Evolutionary conservation across 352 stramenopile species (phyloP).

Genomic region (Globisporangium perplexum): DNA sequence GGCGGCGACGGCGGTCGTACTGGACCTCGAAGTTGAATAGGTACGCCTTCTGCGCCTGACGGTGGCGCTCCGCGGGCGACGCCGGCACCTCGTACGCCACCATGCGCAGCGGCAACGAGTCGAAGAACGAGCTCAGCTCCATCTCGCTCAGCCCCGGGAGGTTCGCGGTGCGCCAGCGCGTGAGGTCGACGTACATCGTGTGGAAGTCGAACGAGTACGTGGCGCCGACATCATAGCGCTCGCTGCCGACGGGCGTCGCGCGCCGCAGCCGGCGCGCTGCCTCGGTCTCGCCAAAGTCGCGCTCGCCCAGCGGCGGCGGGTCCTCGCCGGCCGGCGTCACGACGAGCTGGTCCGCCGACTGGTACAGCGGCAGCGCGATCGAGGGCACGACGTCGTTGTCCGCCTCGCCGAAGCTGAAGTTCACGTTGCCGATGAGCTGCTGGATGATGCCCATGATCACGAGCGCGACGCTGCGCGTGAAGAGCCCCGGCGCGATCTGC

Average conservation of each 20-base stretch:
- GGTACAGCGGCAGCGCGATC: slow-evolving; percentile 72
- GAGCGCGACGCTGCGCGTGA: slow-evolving; percentile 68
- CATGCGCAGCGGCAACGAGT: slow-evolving; percentile 59
- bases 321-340: slow-evolving; percentile 44
- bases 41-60: slow-evolving; percentile 62
- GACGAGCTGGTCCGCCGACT: slow-evolving; percentile 79
- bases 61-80: slow-evolving; percentile 25
- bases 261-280: slow-evolving; percentile 30
- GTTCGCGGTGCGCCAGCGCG: slow-evolving; percentile 75
- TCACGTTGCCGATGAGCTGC: slow-evolving; percentile 51
- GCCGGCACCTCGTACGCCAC: slow-evolving; percentile 57
- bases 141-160: slow-evolving; percentile 70
- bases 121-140: slow-evolving; percentile 73
- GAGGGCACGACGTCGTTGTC: slow-evolving; percentile 35
- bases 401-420: slow-evolving; percentile 64
- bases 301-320: slow-evolving; percentile 44
- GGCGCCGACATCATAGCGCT: slow-evolving; percentile 44
- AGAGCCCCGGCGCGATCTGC: slow-evolving; percentile 57
- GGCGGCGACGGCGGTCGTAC: slow-evolving; percentile 28
- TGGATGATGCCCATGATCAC: slow-evolving; percentile 79
- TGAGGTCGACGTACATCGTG: slow-evolving; percentile 85
- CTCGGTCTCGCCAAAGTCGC: slow-evolving; percentile 62
- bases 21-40: slow-evolving; percentile 79
- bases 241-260: slow-evolving; percentile 41
- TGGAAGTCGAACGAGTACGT: slow-evolving; percentile 89